Percentiles rank a stretch among this genome's conserved stretches.
phyloP scores from a whole-genome alignment of 176 grass and related monocot genomes.

The Guadua angustifolia region DNA sequence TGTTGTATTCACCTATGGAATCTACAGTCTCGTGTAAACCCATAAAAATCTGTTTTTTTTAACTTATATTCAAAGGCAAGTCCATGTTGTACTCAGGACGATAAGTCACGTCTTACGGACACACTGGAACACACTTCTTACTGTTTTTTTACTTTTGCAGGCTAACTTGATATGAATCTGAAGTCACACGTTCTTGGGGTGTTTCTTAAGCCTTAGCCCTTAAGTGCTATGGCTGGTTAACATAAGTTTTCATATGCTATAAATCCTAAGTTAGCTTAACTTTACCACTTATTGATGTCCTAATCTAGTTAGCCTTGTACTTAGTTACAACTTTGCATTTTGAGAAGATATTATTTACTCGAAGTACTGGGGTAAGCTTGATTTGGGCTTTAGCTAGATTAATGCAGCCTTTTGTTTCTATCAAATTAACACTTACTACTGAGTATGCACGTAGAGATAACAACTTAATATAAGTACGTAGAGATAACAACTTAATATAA shows the following conservation, averaged over 20 bases:
- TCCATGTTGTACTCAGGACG: background rate
- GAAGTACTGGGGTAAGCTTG: background rate
- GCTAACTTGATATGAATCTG: background rate
- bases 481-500: background rate
- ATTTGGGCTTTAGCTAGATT: slow-evolving; percentile 1
- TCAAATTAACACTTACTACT: background rate
- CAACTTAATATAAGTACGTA: background rate
- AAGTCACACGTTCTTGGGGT: background rate
- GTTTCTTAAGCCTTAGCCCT: background rate
- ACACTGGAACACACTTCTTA: background rate
- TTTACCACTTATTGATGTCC: background rate
- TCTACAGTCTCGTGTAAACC: background rate
- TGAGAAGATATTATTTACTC: background rate
- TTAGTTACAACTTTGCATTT: background rate
- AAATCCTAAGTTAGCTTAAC: background rate
- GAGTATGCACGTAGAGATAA: background rate
- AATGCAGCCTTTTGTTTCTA: background rate
- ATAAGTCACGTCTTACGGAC: background rate
- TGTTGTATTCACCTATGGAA: background rate
- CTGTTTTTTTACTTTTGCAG: background rate
- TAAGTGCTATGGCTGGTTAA: background rate
- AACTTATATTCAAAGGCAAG: background rate
- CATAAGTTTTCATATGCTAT: background rate
- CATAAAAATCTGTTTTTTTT: background rate
- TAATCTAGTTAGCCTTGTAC: background rate